phyloP scores from a whole-genome alignment of 495 filamentous ascomycete genomes.

The Aspergillus mulundensis region DNA sequence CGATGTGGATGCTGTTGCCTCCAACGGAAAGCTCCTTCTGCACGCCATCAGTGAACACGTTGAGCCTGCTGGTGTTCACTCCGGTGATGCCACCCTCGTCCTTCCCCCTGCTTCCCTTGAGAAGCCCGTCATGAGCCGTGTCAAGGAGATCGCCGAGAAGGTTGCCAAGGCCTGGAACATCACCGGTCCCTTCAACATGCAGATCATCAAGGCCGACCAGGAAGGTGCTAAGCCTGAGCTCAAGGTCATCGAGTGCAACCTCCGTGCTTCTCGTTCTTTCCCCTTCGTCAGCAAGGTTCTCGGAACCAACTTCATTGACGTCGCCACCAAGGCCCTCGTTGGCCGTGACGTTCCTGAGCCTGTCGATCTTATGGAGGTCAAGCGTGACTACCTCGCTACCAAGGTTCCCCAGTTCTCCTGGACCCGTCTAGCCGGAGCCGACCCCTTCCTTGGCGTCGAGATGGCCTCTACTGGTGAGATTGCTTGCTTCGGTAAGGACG shows the following conservation, averaged over 20 bases:
- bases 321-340: constrained; percentile 89
- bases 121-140: constrained; percentile 67
- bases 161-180: constrained; percentile 96
- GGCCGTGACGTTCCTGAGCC: constrained; percentile 82
- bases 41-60: constrained; percentile 96
- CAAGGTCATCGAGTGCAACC: constrained; percentile 98
- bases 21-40: constrained; percentile 76
- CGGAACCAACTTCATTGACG: constrained; percentile 94
- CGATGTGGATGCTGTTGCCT: constrained; percentile 93
- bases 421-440: constrained; percentile 96
- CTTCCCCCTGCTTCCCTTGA: constrained; percentile 79
- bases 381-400: constrained; percentile 89
- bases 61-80: constrained; percentile 95
- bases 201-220: constrained; percentile 87
- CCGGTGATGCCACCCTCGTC: constrained; percentile 90
- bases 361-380: constrained; percentile 79
- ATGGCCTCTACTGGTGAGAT: constrained; percentile 98
- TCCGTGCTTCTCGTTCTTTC: constrained; percentile 95
- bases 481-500: constrained; percentile 94
- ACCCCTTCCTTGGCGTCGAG: constrained; percentile 96
- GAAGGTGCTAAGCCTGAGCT: constrained; percentile 68
- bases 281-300: constrained; percentile 97
- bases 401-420: constrained; percentile 99
- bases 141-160: constrained; percentile 94
- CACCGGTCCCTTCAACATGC: constrained; percentile 99